These are phyloP conservation scores for Phytophthora podocarpi DNA, from an alignment of 352 stramenopile species.

Conservation along the genomic window DNA sequence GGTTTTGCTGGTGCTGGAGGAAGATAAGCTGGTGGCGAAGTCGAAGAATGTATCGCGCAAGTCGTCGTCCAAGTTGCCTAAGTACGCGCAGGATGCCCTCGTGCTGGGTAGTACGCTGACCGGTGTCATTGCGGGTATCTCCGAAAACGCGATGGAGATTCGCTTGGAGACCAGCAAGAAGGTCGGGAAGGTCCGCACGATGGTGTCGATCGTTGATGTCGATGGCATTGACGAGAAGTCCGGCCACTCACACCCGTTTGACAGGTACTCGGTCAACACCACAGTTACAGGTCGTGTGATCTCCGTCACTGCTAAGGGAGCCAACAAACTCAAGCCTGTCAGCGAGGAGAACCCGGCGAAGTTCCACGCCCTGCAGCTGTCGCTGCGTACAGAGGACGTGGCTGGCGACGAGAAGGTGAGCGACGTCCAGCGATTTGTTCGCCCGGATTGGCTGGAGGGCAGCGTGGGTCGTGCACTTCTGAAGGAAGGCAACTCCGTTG, in stretches of 20 bases:
- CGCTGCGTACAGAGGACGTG: slow-evolving; percentile 62
- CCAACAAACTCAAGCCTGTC: slow-evolving; percentile 88
- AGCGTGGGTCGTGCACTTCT: slow-evolving; percentile 76
- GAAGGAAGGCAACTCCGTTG: slow-evolving; percentile 51
- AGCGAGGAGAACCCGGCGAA: slow-evolving; percentile 75
- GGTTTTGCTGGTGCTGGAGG: slow-evolving; percentile 60
- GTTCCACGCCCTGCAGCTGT: slow-evolving; percentile 77
- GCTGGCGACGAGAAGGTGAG: slow-evolving; percentile 37
- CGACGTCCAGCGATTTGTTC: slow-evolving; percentile 50
- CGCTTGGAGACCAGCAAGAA: slow-evolving; percentile 79
- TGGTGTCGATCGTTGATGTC: slow-evolving; percentile 86
- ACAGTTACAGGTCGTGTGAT: slow-evolving; percentile 73
- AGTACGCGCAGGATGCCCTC: slow-evolving; percentile 70
- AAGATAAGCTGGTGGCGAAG: slow-evolving; percentile 53
- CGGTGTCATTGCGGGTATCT: slow-evolving; percentile 75
- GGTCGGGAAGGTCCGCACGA: slow-evolving; percentile 73
- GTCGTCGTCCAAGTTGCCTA: slow-evolving; percentile 58
- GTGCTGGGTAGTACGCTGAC: slow-evolving; percentile 70
- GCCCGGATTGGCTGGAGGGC: slow-evolving; percentile 79
- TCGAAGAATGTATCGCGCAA: slow-evolving; percentile 37
- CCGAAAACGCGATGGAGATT: slow-evolving; percentile 84
- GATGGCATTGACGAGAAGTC: slow-evolving; percentile 49
- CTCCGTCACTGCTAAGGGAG: slow-evolving; percentile 68
- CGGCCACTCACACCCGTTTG: slow-evolving; percentile 71
- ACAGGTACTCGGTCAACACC: slow-evolving; percentile 79